Evolutionary conservation across 495 filamentous ascomycete species (phyloP).

Genomic region (Hypoxylon subgilvum): DNA sequence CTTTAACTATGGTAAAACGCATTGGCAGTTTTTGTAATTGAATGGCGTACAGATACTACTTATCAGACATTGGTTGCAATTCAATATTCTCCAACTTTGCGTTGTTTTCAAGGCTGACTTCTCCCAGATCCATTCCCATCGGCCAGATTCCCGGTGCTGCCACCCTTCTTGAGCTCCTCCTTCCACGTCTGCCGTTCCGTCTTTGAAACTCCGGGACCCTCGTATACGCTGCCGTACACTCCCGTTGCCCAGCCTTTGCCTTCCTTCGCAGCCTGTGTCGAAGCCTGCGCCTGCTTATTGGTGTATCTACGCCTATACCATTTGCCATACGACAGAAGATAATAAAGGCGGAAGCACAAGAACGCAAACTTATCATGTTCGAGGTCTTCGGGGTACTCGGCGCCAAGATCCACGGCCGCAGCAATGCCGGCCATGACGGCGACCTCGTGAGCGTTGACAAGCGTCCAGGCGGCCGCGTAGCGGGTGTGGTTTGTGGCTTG

Average conservation of each 20-base stretch:
- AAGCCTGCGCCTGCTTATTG: slow-evolving; percentile 11
- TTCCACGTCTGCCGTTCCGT: slow-evolving; percentile 57
- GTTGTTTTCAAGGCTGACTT: slow-evolving; percentile 31
- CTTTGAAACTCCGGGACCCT: slow-evolving; percentile 54
- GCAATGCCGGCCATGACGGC: slow-evolving; percentile 79
- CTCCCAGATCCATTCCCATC: slow-evolving; percentile 30
- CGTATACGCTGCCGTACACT: slow-evolving; percentile 60
- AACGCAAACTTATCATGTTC: slow-evolving; percentile 58
- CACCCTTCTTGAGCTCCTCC: slow-evolving; percentile 48
- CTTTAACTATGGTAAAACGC: neutral
- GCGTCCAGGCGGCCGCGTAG: slow-evolving; percentile 78
- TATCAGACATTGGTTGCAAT: neutral
- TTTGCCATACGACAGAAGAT: slow-evolving; percentile 48
- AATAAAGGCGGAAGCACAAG: slow-evolving; percentile 55
- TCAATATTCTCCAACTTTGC: neutral
- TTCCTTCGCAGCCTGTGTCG: slow-evolving; percentile 35
- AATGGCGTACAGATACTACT: slow-evolving; percentile 11
- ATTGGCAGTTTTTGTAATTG: slow-evolving; percentile 14
- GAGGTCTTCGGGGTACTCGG: slow-evolving; percentile 62
- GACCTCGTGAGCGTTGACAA: slow-evolving; percentile 86
- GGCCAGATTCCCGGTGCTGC: slow-evolving; percentile 36
- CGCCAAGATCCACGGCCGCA: slow-evolving; percentile 78
- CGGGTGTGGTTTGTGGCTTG: slow-evolving; percentile 70
- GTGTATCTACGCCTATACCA: slow-evolving; percentile 45
- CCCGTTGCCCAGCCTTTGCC: slow-evolving; percentile 56